A percentile compares a stretch with the other conserved stretches of the same genome.
phyloP scores from a whole-genome alignment of 139 green algal species.

The Chlamydomonas schloesseri region DNA sequence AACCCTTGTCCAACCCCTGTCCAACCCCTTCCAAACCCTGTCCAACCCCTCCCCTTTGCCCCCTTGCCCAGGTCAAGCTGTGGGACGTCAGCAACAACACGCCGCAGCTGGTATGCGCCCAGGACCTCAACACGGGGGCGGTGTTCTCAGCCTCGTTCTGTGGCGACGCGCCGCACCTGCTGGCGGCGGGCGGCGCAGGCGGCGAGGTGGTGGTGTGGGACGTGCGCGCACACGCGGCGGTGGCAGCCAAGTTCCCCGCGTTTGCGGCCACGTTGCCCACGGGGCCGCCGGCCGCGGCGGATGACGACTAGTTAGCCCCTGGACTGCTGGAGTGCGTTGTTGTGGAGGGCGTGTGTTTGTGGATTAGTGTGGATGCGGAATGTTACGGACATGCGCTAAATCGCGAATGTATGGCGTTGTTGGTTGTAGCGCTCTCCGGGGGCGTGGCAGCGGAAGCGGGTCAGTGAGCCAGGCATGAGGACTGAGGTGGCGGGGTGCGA shows the following conservation, averaged over 20 bases:
- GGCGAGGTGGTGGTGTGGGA: conserved; percentile 90
- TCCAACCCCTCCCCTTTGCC: neutral
- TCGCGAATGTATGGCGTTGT: no score
- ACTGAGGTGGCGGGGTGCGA: no score
- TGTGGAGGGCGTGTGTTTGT: no score
- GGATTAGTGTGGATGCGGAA: no score
- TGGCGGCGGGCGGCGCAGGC: conserved; percentile 89
- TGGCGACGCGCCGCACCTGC: conserved; percentile 72
- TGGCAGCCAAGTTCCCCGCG: conserved; percentile 57
- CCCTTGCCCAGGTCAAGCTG: conserved; percentile 84
- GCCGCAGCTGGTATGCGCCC: conserved; percentile 74
- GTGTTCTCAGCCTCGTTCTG: conserved; percentile 83
- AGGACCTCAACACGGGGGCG: conserved; percentile 83
- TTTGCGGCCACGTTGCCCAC: conserved; percentile 27
- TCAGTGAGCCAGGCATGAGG: no score
- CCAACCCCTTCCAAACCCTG: no score
- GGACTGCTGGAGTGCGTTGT: neutral
- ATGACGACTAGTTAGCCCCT: neutral
- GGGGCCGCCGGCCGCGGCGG: neutral
- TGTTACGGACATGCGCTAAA: no score
- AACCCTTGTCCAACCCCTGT: no score
- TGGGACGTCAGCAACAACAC: conserved; percentile 81
- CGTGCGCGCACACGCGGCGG: conserved; percentile 53
- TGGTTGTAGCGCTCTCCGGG: no score
- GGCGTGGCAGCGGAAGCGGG: no score